A percentile compares a stretch with the other conserved stretches of the same genome.
Evolutionary conservation across 164 flowering plant genomes (phyloP).

Genomic region (Buxus sempervirens): DNA sequence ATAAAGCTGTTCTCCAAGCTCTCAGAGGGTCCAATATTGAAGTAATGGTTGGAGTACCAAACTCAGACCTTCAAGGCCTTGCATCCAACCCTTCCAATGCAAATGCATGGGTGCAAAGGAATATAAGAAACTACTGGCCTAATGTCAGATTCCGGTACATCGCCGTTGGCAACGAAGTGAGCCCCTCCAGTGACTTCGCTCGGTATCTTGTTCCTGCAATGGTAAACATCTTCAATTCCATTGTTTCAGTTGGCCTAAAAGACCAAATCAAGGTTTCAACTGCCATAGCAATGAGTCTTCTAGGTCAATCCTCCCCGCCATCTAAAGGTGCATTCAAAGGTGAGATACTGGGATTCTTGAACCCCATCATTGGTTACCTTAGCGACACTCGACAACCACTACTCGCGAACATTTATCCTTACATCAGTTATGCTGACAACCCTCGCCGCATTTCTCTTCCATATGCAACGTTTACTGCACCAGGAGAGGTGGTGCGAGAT

Average conservation of each 20-base stretch:
- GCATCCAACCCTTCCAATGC: slow-evolving; percentile 10
- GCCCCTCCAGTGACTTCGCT: background rate
- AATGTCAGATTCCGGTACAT: no score
- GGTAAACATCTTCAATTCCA: slow-evolving; percentile 1
- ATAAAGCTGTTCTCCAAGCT: slow-evolving; percentile 12
- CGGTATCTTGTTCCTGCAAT: slow-evolving; percentile 3
- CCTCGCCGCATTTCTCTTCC: background rate
- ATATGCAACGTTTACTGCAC: background rate
- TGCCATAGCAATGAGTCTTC: background rate
- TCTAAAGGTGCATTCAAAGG: background rate
- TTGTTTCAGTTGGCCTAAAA: background rate
- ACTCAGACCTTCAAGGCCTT: slow-evolving; percentile 8
- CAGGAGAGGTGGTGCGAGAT: background rate
- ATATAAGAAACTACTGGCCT: slow-evolving; percentile 5
- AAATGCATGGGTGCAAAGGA: slow-evolving; percentile 12
- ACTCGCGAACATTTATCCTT: slow-evolving; percentile 7
- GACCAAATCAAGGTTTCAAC: slow-evolving; percentile 13
- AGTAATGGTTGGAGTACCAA: slow-evolving; percentile 13
- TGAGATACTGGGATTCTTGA: background rate
- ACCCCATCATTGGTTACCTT: no score
- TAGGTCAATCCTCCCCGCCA: slow-evolving; percentile 6
- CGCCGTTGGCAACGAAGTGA: slow-evolving; percentile 13
- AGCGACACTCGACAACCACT: no score
- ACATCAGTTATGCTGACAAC: background rate
- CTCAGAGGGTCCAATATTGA: slow-evolving; percentile 19